Percentiles rank a stretch among this genome's conserved stretches.
phyloP scores from a whole-genome alignment of 176 grass and related monocot species.

The Oryza brachyantha region DNA sequence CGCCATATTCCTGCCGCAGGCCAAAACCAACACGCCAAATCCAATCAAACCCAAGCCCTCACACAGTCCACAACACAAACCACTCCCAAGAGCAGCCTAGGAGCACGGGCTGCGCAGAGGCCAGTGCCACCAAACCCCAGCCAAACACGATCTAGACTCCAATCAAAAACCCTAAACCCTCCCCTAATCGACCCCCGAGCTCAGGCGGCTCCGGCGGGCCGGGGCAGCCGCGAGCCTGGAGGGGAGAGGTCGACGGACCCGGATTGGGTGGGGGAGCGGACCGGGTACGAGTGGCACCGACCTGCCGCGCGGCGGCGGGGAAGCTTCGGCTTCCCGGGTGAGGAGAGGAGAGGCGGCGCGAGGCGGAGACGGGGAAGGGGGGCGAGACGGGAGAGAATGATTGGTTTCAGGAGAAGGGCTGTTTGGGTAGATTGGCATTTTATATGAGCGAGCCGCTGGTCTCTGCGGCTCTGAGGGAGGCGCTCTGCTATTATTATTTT shows the following conservation, averaged over 20 bases:
- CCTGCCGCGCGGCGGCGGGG: conserved; percentile 44
- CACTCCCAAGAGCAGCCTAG: not conserved
- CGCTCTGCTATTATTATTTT: not conserved
- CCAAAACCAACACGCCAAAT: conserved; percentile 19
- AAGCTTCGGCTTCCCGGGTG: conserved; percentile 21
- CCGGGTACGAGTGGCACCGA: not conserved
- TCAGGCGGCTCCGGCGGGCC: not conserved
- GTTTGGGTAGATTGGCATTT: conserved; percentile 46
- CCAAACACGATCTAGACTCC: conserved; percentile 18
- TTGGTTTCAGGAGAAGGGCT: conserved; percentile 38
- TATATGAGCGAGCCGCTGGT: conserved; percentile 32
- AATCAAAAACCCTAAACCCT: conserved; percentile 67
- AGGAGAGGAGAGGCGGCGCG: conserved; percentile 39
- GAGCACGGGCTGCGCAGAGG: not conserved
- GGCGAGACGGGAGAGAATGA: conserved; percentile 22
- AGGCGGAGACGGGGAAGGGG: conserved; percentile 24
- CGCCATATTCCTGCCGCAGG: conserved; percentile 59
- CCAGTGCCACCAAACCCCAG: not conserved
- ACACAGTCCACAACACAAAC: not conserved
- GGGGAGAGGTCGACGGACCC: not conserved
- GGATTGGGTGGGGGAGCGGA: not conserved
- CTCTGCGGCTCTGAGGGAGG: conserved; percentile 24
- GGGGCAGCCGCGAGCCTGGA: not conserved
- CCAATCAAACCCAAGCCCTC: conserved; percentile 9
- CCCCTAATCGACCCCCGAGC: not conserved